phyloP scores from a whole-genome alignment of 1,284 basidiomycete species.

The Leccinum cinnamomeum region DNA sequence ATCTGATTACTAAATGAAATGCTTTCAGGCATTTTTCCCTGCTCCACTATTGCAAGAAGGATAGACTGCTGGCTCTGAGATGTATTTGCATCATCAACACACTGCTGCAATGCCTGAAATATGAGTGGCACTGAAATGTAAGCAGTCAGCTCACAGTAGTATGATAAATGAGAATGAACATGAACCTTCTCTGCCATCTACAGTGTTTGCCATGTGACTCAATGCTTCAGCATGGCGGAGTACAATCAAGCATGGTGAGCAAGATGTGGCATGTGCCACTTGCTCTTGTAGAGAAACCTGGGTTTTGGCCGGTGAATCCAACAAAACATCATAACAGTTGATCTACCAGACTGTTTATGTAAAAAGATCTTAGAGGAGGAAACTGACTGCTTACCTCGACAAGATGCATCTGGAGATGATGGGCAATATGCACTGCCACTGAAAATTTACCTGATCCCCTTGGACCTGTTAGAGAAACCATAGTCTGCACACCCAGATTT shows the following conservation, averaged over 20 bases:
- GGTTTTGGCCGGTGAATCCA: slow-evolving; percentile 79
- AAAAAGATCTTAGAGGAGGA: background rate
- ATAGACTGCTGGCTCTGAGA: slow-evolving; percentile 67
- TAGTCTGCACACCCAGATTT: slow-evolving; percentile 61
- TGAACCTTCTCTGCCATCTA: slow-evolving; percentile 64
- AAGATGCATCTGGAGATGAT: slow-evolving; percentile 71
- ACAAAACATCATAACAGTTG: slow-evolving; percentile 84
- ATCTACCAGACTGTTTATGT: slow-evolving; percentile 48
- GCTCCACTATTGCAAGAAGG: slow-evolving; percentile 74
- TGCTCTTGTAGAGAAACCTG: slow-evolving; percentile 75
- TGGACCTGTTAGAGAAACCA: slow-evolving; percentile 73
- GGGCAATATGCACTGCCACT: slow-evolving; percentile 55
- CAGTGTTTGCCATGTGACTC: slow-evolving; percentile 62
- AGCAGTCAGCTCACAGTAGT: background rate
- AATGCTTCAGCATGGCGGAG: slow-evolving; percentile 87
- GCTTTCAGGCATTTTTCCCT: slow-evolving; percentile 64
- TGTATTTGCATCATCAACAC: slow-evolving; percentile 52
- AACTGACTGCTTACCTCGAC: slow-evolving; percentile 59
- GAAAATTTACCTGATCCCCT: slow-evolving; percentile 78
- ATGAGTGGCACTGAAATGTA: slow-evolving; percentile 54
- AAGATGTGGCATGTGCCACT: slow-evolving; percentile 78
- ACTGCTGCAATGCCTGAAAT: slow-evolving; percentile 64
- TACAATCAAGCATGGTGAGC: slow-evolving; percentile 85
- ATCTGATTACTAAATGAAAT: slow-evolving; percentile 92
- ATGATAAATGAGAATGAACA: background rate